Evolutionary conservation across 441 rosid genomes (phyloP).

Genomic region (Bocquillonia castaneifolia): DNA sequence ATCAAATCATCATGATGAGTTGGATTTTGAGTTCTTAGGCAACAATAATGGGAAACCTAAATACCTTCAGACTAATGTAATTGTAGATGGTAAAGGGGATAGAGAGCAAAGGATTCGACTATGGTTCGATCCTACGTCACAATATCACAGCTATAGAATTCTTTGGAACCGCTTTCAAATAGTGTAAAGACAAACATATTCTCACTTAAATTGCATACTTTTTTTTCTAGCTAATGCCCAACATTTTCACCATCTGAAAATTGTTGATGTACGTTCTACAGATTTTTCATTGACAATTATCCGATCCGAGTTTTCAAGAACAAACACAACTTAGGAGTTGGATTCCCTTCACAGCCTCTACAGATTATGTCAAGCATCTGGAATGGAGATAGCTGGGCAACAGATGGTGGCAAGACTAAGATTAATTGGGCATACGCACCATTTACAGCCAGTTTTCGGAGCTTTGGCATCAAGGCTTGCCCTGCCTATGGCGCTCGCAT

Average conservation of each 20-base stretch:
- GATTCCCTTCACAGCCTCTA: slow-evolving; percentile 50
- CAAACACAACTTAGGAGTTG: slow-evolving; percentile 33
- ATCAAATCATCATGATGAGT: slow-evolving; percentile 2
- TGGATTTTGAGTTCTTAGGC: slow-evolving; percentile 20
- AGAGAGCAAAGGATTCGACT: slow-evolving; percentile 15
- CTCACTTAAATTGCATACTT: not conserved
- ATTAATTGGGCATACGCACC: slow-evolving; percentile 57
- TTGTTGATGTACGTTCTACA: slow-evolving; percentile 9
- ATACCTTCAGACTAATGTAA: slow-evolving; percentile 18
- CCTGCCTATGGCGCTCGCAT: slow-evolving; percentile 4
- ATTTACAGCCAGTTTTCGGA: slow-evolving; percentile 47
- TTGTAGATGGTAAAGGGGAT: slow-evolving; percentile 8
- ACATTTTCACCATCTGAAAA: not conserved
- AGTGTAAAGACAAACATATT: slow-evolving; percentile 6
- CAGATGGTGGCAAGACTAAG: slow-evolving; percentile 59
- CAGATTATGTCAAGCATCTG: slow-evolving; percentile 54
- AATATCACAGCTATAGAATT: slow-evolving; percentile 1
- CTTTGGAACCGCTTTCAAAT: slow-evolving; percentile 10
- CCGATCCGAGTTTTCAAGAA: slow-evolving; percentile 73
- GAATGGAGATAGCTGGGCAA: slow-evolving; percentile 73
- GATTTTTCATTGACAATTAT: slow-evolving; percentile 45
- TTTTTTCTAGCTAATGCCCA: not conserved
- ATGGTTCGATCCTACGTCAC: slow-evolving; percentile 19
- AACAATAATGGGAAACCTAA: slow-evolving; percentile 11
- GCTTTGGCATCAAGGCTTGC: slow-evolving; percentile 49